Evolutionary conservation across 2,329 filamentous ascomycete species (phyloP), one percentile per base, ranked within the genome.

Genomic region (Claviceps spartinae): DNA sequence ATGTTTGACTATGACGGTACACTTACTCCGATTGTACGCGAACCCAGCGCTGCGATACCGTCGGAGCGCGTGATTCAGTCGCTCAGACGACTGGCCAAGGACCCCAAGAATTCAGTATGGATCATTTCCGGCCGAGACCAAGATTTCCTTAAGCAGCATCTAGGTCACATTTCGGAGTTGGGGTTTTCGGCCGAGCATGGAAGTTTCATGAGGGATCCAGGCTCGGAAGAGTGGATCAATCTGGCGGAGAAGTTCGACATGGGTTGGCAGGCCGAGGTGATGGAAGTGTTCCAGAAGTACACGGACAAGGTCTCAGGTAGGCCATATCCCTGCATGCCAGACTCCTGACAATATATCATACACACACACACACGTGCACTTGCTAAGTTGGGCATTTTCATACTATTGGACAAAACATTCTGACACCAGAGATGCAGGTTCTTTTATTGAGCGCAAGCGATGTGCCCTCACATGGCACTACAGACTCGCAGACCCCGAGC

Each of bases 1-100:
- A 91, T 98, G 87, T 96, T 97, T 64, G 93, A 98, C 70, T 98
- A 98, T 62, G 93, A 98, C 65, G 93, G 93, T 47, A 98, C 93
- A 0, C 77, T 98, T 51, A 97, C 93, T 3, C 88, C 90, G 0
- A 97, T 98, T 60, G 93, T 97, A 52, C 85, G 86, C 59, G 89
- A 97, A 62, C 93, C 93, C 1, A 83, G 85, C 58, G 83, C 88
- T 5, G 93, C 93, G 3, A 83, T 96, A 41, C 93, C 93, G 0
- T 91, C 90, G 0, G 84, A 89, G 59, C 81, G 83, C 22, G 80
- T 96, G 22, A 83, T 95, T 48, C 79, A 83, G 34, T 90, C 85
- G 1, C 75, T 98, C 54, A 88, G 85, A 65, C 77, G 79, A 11
- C 75, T 98, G 43, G 86, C 90, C 0, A 76, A 85, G 0, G 88